phyloP scores from a whole-genome alignment of 1,139 yeast genomes.

The Meyerozyma elateridarum region DNA sequence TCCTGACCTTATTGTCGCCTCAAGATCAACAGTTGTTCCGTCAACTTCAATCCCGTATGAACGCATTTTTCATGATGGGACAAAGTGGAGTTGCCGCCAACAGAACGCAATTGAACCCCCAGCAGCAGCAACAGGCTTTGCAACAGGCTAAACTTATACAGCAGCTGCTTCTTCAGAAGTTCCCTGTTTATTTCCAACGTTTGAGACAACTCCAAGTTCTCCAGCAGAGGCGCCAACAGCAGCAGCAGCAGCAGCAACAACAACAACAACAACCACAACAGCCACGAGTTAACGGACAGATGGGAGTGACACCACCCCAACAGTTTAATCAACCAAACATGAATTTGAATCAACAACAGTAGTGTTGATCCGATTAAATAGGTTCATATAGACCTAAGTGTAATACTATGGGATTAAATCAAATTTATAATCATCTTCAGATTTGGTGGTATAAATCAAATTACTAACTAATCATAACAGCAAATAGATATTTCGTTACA shows the following conservation, averaged over 20 bases:
- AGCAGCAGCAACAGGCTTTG: conserved; percentile 44
- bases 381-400: too few relatives aligned
- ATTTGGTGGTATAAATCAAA: too few relatives aligned
- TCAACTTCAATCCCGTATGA: conserved; percentile 39
- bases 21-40: conserved; percentile 43
- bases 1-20: conserved; percentile 38
- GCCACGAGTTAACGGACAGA: conserved; percentile 6
- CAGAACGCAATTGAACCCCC: conserved; percentile 38
- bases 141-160: conserved; percentile 42
- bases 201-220: conserved; percentile 38
- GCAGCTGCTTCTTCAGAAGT: conserved; percentile 40
- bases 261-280: conserved; percentile 8
- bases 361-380: too few relatives aligned
- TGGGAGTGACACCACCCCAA: conserved; percentile 1
- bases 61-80: conserved; percentile 42
- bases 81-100: conserved; percentile 44
- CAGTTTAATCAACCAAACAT: conserved; percentile 2
- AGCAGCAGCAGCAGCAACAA: conserved; percentile 16
- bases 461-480: too few relatives aligned
- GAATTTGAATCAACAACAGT: conserved; percentile 1
- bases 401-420: too few relatives aligned
- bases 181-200: conserved; percentile 42
- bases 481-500: too few relatives aligned
- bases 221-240: conserved; percentile 34
- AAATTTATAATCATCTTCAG: too few relatives aligned